Evolutionary conservation across 1,139 yeast genomes (phyloP).

Genomic region (Lodderomyces theae): DNA sequence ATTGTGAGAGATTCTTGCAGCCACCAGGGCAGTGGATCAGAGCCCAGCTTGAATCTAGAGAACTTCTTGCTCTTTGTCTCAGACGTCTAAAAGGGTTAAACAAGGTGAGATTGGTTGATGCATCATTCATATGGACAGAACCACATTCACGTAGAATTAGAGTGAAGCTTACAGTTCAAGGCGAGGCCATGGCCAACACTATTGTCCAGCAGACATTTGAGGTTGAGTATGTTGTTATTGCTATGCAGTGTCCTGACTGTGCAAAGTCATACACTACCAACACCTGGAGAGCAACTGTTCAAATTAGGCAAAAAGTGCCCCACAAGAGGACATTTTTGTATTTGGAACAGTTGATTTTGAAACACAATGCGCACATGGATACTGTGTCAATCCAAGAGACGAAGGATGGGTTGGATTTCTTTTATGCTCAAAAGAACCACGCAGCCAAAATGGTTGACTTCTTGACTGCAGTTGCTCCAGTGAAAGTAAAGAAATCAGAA

Average conservation of each 20-base stretch:
- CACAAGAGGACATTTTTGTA: conserved; percentile 95
- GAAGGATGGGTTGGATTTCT: conserved; percentile 93
- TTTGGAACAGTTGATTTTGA: conserved; percentile 89
- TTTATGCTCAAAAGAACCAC: conserved; percentile 82
- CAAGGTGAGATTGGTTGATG: conserved; percentile 88
- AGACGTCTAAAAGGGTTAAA: conserved; percentile 85
- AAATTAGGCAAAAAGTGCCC: conserved; percentile 94
- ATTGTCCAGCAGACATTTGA: conserved; percentile 94
- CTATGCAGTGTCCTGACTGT: conserved; percentile 99
- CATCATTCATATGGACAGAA: conserved; percentile 96
- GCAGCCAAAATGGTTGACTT: conserved; percentile 94
- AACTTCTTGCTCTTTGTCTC: conserved; percentile 83
- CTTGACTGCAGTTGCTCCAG: conserved; percentile 82
- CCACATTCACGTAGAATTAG: conserved; percentile 96
- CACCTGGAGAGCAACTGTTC: conserved; percentile 97
- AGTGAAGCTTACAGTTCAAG: conserved; percentile 90
- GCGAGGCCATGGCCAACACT: conserved; percentile 91
- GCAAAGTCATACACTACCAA: conserved; percentile 93
- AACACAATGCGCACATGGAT: conserved; percentile 91
- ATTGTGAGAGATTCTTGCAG: conserved; percentile 92
- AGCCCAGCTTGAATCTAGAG: conserved; percentile 90
- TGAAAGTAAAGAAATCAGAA: conserved; percentile 79
- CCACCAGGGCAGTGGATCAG: conserved; percentile 94
- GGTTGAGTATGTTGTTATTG: conserved; percentile 89
- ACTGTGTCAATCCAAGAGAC: conserved; percentile 91